phyloP scores from a whole-genome alignment of 2,329 filamentous ascomycete species.

The Claviceps sp. region DNA sequence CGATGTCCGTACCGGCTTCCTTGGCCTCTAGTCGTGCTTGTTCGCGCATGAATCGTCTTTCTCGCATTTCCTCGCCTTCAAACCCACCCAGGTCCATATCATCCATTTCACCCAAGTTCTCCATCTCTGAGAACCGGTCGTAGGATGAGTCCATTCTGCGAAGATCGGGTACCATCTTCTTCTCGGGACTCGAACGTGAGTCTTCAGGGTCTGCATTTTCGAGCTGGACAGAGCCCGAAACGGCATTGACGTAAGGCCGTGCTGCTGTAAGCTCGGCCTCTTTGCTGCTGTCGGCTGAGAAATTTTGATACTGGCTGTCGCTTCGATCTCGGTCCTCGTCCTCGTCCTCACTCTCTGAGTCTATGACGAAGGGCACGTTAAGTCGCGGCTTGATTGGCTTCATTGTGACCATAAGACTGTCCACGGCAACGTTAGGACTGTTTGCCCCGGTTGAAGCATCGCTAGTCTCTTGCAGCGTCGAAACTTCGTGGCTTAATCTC shows the following conservation, averaged over 20 bases:
- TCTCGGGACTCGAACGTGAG: conserved; percentile 9
- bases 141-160: conserved; percentile 16
- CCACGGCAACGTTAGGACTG: neutral
- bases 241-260: no score
- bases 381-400: conserved; percentile 12
- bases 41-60: conserved; percentile 61
- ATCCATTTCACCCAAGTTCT: conserved; percentile 32
- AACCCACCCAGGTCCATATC: conserved; percentile 38
- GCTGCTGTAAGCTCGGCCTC: no score
- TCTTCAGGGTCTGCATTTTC: neutral
- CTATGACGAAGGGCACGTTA: conserved; percentile 50
- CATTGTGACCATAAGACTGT: neutral
- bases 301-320: neutral
- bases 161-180: conserved; percentile 8
- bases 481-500: conserved; percentile 14
- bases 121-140: conserved; percentile 23
- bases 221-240: neutral
- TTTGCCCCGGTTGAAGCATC: neutral
- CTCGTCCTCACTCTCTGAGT: conserved; percentile 45
- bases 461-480: neutral
- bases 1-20: conserved; percentile 30
- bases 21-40: conserved; percentile 54
- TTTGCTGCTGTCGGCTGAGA: no score
- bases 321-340: conserved; percentile 3
- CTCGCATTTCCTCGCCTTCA: conserved; percentile 51